Evolutionary conservation across 2,329 filamentous ascomycete genomes (phyloP).

Genomic region (Fusarium humuli): DNA sequence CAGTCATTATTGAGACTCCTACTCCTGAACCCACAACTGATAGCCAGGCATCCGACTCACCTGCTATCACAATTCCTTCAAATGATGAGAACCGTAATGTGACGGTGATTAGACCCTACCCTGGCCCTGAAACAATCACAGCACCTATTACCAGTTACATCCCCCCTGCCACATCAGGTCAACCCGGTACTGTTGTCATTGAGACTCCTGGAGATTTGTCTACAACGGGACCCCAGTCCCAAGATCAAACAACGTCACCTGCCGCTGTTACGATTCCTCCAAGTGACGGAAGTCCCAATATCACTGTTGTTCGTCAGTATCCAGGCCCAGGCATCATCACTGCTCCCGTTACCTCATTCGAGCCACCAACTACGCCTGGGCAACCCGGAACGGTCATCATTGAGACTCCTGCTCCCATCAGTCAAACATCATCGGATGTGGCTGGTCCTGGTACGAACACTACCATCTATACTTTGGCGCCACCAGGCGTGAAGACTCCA

Average conservation of each 20-base stretch:
- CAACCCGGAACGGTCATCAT: constrained; percentile 29
- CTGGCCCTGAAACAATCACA: constrained; percentile 5
- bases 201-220: constrained; percentile 5
- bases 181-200: constrained; percentile 17
- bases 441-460: constrained; percentile 6
- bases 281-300: constrained; percentile 19
- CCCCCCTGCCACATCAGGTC: not conserved
- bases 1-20: constrained; percentile 25
- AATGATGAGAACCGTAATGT: constrained; percentile 17
- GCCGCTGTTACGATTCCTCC: constrained; percentile 23
- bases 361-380: constrained; percentile 16
- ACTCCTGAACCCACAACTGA: constrained; percentile 6
- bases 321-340: constrained; percentile 27
- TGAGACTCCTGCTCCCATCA: constrained; percentile 19
- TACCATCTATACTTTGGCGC: constrained; percentile 29
- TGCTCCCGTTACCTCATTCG: constrained; percentile 16
- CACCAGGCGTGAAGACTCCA: constrained; percentile 4
- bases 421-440: constrained; percentile 2
- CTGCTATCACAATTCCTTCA: constrained; percentile 13
- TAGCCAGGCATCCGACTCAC: not conserved
- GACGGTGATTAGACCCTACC: constrained; percentile 14
- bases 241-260: constrained; percentile 1
- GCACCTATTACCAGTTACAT: constrained; percentile 11
- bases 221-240: not conserved
- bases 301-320: constrained; percentile 25